phyloP scores from a whole-genome alignment of 305 asterid genomes.

The Caryopteris hybrid region DNA sequence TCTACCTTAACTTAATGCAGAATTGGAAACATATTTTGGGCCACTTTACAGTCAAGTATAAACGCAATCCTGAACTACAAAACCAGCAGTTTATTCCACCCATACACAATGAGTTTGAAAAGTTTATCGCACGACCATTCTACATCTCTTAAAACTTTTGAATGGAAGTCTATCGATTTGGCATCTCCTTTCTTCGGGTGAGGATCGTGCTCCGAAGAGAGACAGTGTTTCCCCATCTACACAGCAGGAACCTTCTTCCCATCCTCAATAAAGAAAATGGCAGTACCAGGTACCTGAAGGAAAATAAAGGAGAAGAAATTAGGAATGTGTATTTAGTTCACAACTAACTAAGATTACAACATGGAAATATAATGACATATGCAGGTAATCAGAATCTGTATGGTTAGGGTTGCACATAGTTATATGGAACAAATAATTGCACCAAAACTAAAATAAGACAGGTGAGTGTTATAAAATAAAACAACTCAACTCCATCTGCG shows the following conservation, averaged over 20 bases:
- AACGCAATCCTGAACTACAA: slow-evolving; percentile 11
- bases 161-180: slow-evolving; percentile 6
- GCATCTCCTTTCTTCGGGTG: slow-evolving; percentile 12
- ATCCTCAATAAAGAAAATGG: slow-evolving; percentile 88
- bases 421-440: no score
- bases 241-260: slow-evolving; percentile 91
- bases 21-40: background rate
- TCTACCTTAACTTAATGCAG: background rate
- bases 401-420: background rate
- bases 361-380: background rate
- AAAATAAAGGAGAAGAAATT: background rate
- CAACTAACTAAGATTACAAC: background rate
- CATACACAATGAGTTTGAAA: slow-evolving; percentile 12
- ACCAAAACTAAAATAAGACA: background rate
- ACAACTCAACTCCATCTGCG: background rate
- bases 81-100: slow-evolving; percentile 14
- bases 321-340: background rate
- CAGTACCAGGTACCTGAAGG: slow-evolving; percentile 74
- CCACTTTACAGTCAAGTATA: slow-evolving; percentile 16
- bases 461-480: background rate
- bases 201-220: slow-evolving; percentile 9
- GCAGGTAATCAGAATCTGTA: background rate
- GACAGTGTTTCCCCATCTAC: slow-evolving; percentile 24
- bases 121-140: slow-evolving; percentile 6
- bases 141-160: slow-evolving; percentile 18